Evolutionary conservation across 2,329 filamentous ascomycete species (phyloP).

Genomic region (Aureobasidium mangrovei): DNA sequence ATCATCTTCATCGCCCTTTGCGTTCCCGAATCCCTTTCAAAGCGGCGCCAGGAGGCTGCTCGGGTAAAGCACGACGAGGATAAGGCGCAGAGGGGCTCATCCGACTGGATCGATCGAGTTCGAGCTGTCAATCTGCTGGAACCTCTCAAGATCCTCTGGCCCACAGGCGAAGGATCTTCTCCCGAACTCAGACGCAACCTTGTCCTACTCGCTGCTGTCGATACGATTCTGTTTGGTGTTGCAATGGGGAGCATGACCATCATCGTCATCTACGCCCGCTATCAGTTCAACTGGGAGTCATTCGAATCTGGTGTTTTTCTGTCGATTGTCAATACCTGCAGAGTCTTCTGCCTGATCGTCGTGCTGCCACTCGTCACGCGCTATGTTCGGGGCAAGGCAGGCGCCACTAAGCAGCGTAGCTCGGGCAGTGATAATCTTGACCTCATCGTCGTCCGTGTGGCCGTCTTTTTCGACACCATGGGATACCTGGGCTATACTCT

Average conservation of each 20-base stretch:
- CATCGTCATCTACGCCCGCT: constrained; percentile 73
- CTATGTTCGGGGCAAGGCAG: constrained; percentile 55
- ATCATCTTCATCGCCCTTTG: constrained; percentile 61
- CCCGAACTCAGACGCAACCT: constrained; percentile 65
- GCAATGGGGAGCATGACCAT: constrained; percentile 76
- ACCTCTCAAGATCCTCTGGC: constrained; percentile 70
- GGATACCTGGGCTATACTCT: constrained; percentile 70
- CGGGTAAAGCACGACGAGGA: constrained; percentile 54
- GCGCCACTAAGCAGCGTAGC: constrained; percentile 42
- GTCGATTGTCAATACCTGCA: constrained; percentile 65
- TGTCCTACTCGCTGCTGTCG: constrained; percentile 68
- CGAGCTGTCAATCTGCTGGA: constrained; percentile 57
- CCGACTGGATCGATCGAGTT: constrained; percentile 37
- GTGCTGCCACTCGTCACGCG: constrained; percentile 71
- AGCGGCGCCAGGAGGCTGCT: constrained; percentile 60
- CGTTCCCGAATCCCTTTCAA: constrained; percentile 77
- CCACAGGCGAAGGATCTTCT: constrained; percentile 55
- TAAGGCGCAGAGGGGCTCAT: constrained; percentile 27
- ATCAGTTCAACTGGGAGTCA: constrained; percentile 72
- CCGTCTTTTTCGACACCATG: constrained; percentile 65
- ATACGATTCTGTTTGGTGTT: constrained; percentile 72
- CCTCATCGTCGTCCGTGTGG: constrained; percentile 63
- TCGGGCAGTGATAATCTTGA: constrained; percentile 71
- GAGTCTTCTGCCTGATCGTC: constrained; percentile 66
- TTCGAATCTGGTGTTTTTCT: constrained; percentile 74